Evolutionary conservation across 805 yeast genomes (phyloP).

Genomic region (Cyberlindnera misumaiensis): DNA sequence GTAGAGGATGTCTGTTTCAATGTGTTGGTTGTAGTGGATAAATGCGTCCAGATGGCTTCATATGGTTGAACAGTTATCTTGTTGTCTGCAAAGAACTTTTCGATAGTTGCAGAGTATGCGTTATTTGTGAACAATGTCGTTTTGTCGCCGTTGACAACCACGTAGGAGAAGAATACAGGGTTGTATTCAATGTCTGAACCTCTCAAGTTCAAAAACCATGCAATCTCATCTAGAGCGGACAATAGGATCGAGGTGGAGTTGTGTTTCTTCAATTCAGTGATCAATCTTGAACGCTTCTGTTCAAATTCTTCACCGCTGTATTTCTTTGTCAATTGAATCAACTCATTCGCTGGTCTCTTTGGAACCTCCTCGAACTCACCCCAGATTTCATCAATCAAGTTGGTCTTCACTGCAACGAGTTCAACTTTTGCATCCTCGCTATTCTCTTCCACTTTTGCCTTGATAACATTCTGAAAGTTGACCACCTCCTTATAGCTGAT

Average conservation of each 20-base stretch:
- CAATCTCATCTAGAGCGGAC: conserved; percentile 79
- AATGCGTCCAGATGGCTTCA: conserved; percentile 49
- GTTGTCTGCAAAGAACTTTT: conserved; percentile 34
- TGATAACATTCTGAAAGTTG: conserved; percentile 25
- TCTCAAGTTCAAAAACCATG: conserved; percentile 85
- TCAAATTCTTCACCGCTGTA: conserved; percentile 60
- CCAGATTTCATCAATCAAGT: conserved; percentile 78
- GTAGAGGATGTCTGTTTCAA: conserved; percentile 17
- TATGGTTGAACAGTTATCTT: conserved; percentile 49
- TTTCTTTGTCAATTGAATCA: conserved; percentile 43
- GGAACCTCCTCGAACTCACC: conserved; percentile 59
- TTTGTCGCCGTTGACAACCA: conserved; percentile 37
- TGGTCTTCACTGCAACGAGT: conserved; percentile 47
- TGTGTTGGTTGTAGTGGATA: conserved; percentile 26
- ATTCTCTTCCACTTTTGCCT: conserved; percentile 19
- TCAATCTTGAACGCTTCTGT: conserved; percentile 48
- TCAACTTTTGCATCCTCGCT: conserved; percentile 31
- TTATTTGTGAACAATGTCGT: conserved; percentile 51
- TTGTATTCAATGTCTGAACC: conserved; percentile 77
- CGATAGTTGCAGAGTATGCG: conserved; percentile 31
- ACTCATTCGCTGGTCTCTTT: conserved; percentile 39
- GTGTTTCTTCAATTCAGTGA: conserved; percentile 27
- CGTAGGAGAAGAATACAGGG: conserved; percentile 76
- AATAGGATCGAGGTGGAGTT: conserved; percentile 45
- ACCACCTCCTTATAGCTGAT: conserved; percentile 40